Base-by-base conservation (phyloP, 306 rosid species). In the Citrullus amarus region DNA sequence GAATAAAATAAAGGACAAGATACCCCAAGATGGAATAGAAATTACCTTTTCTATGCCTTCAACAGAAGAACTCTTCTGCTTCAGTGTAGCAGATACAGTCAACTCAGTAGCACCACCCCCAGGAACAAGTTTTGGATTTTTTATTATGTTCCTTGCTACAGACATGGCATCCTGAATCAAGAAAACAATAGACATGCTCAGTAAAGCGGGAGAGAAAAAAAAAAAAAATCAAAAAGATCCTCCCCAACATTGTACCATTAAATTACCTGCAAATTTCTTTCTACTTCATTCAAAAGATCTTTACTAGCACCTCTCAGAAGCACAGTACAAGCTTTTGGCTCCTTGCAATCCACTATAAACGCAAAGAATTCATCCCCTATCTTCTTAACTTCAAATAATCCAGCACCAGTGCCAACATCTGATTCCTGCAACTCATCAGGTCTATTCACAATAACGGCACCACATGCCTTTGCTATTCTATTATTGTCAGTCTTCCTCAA, bases 101-200 rank as follows among this genome's bases (percentile, higher is more conserved):
- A 96, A 86, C 90, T 96, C 98, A 3, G 99, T 84, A 66, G 96
- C 99, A 53, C 99, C 99, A 34, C 99, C 99, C 43, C 98, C 98
- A 56, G 98, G 98, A 77, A 91, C 87, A 84, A 93, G 98, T 83
- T 89, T 93, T 25, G 97, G 97, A 79, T 93, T 90, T 84, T 93
- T 93, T 55, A 93, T 80, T 55, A 93, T 93, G 83, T 93, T 93
- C 76, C 98, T 88, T 20, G 98, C 97, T 56, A 93, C 97, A 36
- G 93, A 84, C 98, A 91, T 87, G 78, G 98, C 98, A 88, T 93
- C 98, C 98, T 93, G 89, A 53, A 53, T 76, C 18, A 13, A 69
- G 79, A 60, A 79, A 83, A 77, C 4, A 78, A 50, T 7, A 72
- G 12, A 28, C 32, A 15, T 50, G 44, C 77, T 86, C 81, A 89